Base-by-base conservation (phyloP, 2,329 filamentous ascomycete species). In the Botryotinia convoluta region DNA sequence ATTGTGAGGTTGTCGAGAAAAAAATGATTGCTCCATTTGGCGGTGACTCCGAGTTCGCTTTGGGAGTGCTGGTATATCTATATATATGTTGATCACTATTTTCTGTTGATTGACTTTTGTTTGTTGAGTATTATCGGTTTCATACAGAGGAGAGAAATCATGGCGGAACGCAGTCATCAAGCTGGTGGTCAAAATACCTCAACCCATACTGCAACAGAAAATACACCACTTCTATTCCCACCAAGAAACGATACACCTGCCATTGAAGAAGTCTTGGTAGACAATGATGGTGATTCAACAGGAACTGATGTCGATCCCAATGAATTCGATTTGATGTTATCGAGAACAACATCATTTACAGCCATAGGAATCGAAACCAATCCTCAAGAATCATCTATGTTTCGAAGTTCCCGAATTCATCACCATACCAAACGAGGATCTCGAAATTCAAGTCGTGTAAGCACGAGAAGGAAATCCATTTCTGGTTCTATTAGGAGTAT, bases 221-320 rank as follows among this genome's bases (percentile, higher is more conserved):
- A 61, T 20, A 73, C 72, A 16, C 51, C 72, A 12, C 61, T 73
- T 2, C 37, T 73, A 20, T 76, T 76, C 22, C 69, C 74, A 37
- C 72, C 76, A 18, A 51, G 48, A 32, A 60, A 45, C 3, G 29
- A n/a, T 72, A 79, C 26, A 45, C 73, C 6, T 37, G 67, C 29
- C 64, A 73, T 73, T 44, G 70, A 44, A 14, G 62, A 29, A 37
- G 18, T 29, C 12, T 60, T 60, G 62, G 32, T 37, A 20, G 74
- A 74, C 12, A 75, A 79, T 26, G 77, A 77, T 26, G 54, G 18
- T 2, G 62, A 73, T 39, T 63, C 69, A n/a, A 16, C 81, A 79
- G 88, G 85, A 77, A 89, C 44, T 0, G 78, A 80, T 14, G 79
- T 80, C 45, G 77, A 79, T 37, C 72, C 77, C 5, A 79, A 80